A percentile compares a stretch with the other conserved stretches of the same genome.
Conservation (phyloP, 78 protist species). For the Dictyostelium discoideum region DNA sequence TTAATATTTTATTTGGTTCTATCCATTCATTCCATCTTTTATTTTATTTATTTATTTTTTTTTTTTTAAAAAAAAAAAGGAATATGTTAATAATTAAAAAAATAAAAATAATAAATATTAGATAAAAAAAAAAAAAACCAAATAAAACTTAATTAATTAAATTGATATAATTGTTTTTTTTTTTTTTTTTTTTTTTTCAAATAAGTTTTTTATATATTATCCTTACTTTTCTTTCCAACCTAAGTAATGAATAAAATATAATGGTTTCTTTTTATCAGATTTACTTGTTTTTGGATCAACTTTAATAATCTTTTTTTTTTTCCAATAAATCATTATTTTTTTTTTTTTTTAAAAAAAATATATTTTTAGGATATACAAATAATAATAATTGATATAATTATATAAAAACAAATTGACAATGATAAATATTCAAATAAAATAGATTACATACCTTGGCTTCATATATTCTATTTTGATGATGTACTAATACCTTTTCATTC, state of each 20-base stretch:
- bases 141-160: not conserved
- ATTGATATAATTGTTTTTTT: not conserved
- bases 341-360: too few relatives aligned
- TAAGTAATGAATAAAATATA: slow-evolving; percentile 29
- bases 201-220: not conserved
- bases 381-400: too few relatives aligned
- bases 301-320: slow-evolving; percentile 15
- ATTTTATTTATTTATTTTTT: not conserved
- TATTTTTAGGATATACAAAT: not conserved
- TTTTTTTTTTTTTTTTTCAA: not conserved
- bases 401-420: not conserved
- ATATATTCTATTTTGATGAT: slow-evolving; percentile 14
- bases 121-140: not conserved
- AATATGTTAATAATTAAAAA: not conserved
- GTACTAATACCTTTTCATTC: slow-evolving; percentile 42
- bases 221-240: slow-evolving; percentile 64
- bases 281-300: not conserved
- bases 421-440: too few relatives aligned
- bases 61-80: not conserved
- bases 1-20: slow-evolving; percentile 11
- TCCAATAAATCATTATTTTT: too few relatives aligned
- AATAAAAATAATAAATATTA: not conserved
- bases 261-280: slow-evolving; percentile 2
- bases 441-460: slow-evolving; percentile 41
- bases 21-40: slow-evolving; percentile 60